Conservation (phyloP, 371 early-diverging fungal species). For the Mortierella sp. region DNA sequence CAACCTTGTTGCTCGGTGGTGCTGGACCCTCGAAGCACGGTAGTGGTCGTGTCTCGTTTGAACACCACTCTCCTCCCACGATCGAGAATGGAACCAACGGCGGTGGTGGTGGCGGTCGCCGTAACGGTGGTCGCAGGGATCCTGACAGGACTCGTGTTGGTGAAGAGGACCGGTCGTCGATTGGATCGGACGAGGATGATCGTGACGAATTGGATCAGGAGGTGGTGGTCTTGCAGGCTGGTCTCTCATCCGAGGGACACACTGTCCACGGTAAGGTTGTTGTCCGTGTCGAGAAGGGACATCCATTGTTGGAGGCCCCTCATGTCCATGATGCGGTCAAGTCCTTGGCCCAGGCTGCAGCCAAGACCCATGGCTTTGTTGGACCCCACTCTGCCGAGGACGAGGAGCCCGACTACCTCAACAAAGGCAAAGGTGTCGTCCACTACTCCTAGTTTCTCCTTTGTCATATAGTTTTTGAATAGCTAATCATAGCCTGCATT, state of each 20-base stretch:
- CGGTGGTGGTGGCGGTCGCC: not conserved
- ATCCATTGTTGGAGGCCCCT: conserved; percentile 39
- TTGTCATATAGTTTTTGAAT: not conserved
- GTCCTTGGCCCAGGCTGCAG: conserved; percentile 29
- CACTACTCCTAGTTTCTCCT: conserved; percentile 3
- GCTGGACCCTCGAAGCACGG: conserved; percentile 20
- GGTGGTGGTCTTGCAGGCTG: conserved; percentile 27
- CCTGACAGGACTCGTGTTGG: conserved; percentile 41
- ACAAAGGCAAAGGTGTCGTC: conserved; percentile 36
- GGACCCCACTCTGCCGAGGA: not conserved
- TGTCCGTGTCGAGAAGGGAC: conserved; percentile 30
- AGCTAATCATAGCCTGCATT: not conserved
- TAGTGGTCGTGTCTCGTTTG: conserved; percentile 37
- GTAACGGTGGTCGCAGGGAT: conserved; percentile 27
- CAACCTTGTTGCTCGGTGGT: conserved; percentile 31
- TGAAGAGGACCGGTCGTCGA: conserved; percentile 15
- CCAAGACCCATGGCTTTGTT: conserved; percentile 38
- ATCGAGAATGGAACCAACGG: not conserved
- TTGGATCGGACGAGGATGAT: conserved; percentile 7
- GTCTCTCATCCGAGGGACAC: not conserved
- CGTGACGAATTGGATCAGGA: not conserved
- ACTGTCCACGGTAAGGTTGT: conserved; percentile 29
- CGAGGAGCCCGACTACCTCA: not conserved
- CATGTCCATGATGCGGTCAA: conserved; percentile 38
- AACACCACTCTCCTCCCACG: conserved; percentile 14